phyloP scores from a whole-genome alignment of 371 early-diverging fungal species.

The Zychaea mexicana region DNA sequence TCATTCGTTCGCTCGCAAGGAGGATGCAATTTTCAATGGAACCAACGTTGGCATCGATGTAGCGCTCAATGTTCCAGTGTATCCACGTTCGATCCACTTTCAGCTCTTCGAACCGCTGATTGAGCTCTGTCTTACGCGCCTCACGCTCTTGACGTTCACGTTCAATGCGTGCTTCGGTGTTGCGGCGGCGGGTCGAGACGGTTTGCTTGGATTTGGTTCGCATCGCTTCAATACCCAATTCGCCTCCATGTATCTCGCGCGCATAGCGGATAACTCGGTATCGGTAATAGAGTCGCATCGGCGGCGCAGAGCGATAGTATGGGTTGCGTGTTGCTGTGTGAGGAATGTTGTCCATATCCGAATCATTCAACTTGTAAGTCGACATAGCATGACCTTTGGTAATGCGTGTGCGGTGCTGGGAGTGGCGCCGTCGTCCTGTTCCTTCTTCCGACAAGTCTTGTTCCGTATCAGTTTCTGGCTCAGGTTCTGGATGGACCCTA shows the following conservation, averaged over 20 bases:
- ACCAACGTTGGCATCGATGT: not conserved
- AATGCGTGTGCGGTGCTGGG: not conserved
- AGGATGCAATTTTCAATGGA: not conserved
- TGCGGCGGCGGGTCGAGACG: not conserved
- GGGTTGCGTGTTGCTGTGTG: constrained; percentile 14
- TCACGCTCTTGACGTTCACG: not conserved
- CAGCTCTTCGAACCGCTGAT: not conserved
- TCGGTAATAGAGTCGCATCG: constrained; percentile 24
- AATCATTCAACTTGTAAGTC: not conserved
- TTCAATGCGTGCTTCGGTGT: not conserved
- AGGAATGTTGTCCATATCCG: not conserved
- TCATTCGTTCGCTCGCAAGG: not conserved
- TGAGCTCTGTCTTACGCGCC: not conserved
- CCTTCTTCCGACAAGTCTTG: not conserved
- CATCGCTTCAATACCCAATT: constrained; percentile 20
- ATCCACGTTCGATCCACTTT: not conserved
- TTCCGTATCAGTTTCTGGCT: not conserved
- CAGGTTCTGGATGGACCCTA: not conserved
- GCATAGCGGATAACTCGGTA: constrained; percentile 9
- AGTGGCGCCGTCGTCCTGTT: not conserved
- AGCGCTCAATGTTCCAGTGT: not conserved
- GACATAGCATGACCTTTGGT: constrained; percentile 1
- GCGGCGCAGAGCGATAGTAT: constrained; percentile 16
- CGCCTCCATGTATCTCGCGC: constrained; percentile 29
- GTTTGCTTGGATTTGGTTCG: not conserved